phyloP scores from a whole-genome alignment of 768 basidiomycete species.

The Mycena kentingensis region DNA sequence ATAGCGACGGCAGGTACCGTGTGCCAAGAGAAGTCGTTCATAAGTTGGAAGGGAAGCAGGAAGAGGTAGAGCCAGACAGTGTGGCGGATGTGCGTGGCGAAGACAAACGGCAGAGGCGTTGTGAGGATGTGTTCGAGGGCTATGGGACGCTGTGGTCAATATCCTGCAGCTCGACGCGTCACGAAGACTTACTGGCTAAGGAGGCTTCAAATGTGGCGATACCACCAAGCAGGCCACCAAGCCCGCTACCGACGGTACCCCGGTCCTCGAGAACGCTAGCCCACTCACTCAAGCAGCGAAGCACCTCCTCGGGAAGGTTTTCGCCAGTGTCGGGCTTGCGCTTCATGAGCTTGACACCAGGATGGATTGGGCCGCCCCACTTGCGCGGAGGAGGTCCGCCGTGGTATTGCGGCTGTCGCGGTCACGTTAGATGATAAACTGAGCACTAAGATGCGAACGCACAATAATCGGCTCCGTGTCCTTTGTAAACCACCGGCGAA shows the following conservation, averaged over 20 bases:
- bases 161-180: no score
- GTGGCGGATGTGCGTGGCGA: constrained; percentile 64
- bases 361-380: constrained; percentile 43
- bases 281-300: constrained; percentile 61
- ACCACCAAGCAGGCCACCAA: constrained; percentile 42
- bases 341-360: constrained; percentile 30
- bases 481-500: constrained; percentile 27
- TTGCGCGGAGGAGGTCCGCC: constrained; percentile 22
- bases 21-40: constrained; percentile 61
- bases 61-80: constrained; percentile 76
- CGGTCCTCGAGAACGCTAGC: constrained; percentile 58
- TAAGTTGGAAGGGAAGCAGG: constrained; percentile 76
- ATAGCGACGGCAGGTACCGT: constrained; percentile 67
- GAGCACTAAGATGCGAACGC: constrained; percentile 14
- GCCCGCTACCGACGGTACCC: constrained; percentile 54
- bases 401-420: constrained; percentile 20
- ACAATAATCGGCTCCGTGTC: constrained; percentile 21
- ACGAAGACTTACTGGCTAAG: constrained; percentile 42
- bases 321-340: constrained; percentile 37
- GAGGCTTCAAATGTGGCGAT: constrained; percentile 57
- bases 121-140: constrained; percentile 63
- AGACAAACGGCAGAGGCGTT: constrained; percentile 66
- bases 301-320: constrained; percentile 59
- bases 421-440: neutral
- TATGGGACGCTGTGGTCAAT: constrained; percentile 30